Percentiles rank a stretch among this genome's conserved stretches.
Conservation (phyloP, 202 grass and related monocot genomes). For the Alloteropsis angusta region DNA sequence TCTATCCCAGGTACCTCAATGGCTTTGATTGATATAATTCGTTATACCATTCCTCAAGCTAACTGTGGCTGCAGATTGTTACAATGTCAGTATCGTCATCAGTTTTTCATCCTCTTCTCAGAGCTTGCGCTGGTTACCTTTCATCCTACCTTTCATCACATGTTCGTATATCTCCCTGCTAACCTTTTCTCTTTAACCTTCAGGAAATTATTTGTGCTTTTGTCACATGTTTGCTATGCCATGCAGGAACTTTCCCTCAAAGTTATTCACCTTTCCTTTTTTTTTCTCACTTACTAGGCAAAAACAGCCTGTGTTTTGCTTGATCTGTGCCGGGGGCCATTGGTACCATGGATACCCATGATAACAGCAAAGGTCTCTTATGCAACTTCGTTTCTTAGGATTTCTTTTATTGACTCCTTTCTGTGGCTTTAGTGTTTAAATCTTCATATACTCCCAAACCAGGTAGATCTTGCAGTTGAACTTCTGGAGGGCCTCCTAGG, state of each 20-base stretch:
- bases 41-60: constrained; percentile 27
- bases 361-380: constrained; percentile 66
- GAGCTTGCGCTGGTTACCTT: constrained; percentile 91
- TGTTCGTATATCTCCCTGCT: constrained; percentile 40
- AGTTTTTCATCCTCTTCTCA: constrained; percentile 72
- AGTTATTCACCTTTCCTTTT: constrained; percentile 12
- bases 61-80: constrained; percentile 61
- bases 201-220: constrained; percentile 18
- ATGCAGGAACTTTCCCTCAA: constrained; percentile 1
- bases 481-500: constrained; percentile 68
- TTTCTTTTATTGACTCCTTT: constrained; percentile 27
- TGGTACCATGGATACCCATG: constrained; percentile 74
- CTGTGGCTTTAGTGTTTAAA: constrained; percentile 14
- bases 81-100: constrained; percentile 71
- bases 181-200: neutral
- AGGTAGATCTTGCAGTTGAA: constrained; percentile 87
- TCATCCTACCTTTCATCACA: constrained; percentile 77
- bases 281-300: constrained; percentile 53
- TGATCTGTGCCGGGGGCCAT: constrained; percentile 75
- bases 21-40: constrained; percentile 21
- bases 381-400: constrained; percentile 16
- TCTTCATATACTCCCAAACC: constrained; percentile 20
- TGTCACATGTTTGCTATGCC: constrained; percentile 32
- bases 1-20: constrained; percentile 71
- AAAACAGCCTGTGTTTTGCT: constrained; percentile 88